These are phyloP conservation scores for Helianthus tuberosus DNA, from an alignment of 129 eudicot species.

Conservation along the genomic window DNA sequence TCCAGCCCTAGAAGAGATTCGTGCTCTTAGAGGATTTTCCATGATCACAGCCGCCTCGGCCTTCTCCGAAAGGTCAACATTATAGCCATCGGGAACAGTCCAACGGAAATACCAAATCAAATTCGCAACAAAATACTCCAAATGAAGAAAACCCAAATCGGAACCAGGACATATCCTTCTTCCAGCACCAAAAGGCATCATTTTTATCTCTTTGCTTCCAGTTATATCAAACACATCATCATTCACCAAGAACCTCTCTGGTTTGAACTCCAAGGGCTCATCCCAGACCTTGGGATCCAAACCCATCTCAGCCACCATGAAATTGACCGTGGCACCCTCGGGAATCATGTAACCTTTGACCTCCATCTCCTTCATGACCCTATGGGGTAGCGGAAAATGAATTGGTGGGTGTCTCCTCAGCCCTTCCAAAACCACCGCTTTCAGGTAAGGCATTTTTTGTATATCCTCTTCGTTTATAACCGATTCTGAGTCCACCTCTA, in stretches of 20 bases:
- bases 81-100: slow-evolving; percentile 21
- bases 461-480: slow-evolving; percentile 50
- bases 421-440: slow-evolving; percentile 57
- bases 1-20: slow-evolving; percentile 30
- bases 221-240: slow-evolving; percentile 47
- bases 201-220: slow-evolving; percentile 55
- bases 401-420: slow-evolving; percentile 66
- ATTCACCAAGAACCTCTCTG: slow-evolving; percentile 54
- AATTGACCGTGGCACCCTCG: slow-evolving; percentile 40
- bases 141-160: slow-evolving; percentile 53
- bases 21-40: slow-evolving; percentile 46
- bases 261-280: slow-evolving; percentile 64
- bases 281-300: slow-evolving; percentile 66
- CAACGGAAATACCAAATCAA: slow-evolving; percentile 51
- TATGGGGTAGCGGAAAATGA: slow-evolving; percentile 54
- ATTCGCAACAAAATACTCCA: slow-evolving; percentile 64
- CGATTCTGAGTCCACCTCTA: neutral
- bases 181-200: slow-evolving; percentile 84
- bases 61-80: slow-evolving; percentile 46
- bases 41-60: slow-evolving; percentile 32
- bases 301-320: slow-evolving; percentile 66
- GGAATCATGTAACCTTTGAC: slow-evolving; percentile 53
- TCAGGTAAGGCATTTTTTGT: slow-evolving; percentile 51
- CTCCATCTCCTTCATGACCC: slow-evolving; percentile 39
- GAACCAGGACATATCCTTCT: slow-evolving; percentile 61